phyloP scores from a whole-genome alignment of 2,329 filamentous ascomycete species.

The Fusarium sterilihyphosum region DNA sequence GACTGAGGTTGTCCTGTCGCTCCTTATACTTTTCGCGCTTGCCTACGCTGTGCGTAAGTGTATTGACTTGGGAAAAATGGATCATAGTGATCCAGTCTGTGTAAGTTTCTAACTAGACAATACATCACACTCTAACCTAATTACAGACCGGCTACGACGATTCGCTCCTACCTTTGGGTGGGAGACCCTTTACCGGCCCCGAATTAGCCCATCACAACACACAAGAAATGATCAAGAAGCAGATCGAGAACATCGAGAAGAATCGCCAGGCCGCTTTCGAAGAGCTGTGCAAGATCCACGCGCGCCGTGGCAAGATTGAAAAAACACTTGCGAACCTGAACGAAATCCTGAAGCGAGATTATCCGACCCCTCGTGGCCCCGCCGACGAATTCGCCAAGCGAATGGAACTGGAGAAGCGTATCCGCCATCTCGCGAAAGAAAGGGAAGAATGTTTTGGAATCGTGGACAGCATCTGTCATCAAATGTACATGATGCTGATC shows the following conservation, averaged over 20 bases:
- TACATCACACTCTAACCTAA: not conserved
- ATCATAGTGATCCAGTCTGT: rapidly evolving
- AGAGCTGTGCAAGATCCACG: not conserved
- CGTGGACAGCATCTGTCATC: rapidly evolving
- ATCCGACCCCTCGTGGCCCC: no score
- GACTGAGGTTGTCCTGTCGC: no score
- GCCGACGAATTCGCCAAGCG: no score
- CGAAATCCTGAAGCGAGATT: no score
- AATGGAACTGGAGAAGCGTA: rapidly evolving
- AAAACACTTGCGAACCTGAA: no score
- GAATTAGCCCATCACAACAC: rapidly evolving
- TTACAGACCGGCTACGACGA: rapidly evolving
- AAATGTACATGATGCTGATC: not conserved
- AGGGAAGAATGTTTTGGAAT: rapidly evolving
- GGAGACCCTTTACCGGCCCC: rapidly evolving
- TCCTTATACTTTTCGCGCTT: rapidly evolving
- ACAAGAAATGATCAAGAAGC: not conserved
- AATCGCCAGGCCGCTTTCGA: not conserved
- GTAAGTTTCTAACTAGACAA: rapidly evolving
- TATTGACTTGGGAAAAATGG: rapidly evolving
- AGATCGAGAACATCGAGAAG: not conserved
- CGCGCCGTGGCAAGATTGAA: not conserved
- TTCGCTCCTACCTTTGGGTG: rapidly evolving
- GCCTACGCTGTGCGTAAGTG: no score
- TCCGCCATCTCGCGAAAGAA: rapidly evolving